A percentile compares a stretch with the other conserved stretches of the same genome.
phyloP scores from a whole-genome alignment of 371 early-diverging fungal genomes.

The Nosema bombycis region DNA sequence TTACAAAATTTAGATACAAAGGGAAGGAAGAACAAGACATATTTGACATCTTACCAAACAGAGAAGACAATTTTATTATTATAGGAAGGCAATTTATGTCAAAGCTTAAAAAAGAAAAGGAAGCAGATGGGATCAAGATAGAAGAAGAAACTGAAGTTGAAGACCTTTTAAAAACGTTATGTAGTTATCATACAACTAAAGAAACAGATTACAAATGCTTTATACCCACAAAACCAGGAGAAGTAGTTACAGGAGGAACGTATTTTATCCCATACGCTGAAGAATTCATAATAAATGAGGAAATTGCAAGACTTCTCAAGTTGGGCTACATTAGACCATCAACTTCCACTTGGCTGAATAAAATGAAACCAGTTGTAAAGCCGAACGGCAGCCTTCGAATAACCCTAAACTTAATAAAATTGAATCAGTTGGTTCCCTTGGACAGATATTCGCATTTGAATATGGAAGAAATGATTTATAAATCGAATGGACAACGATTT shows the following conservation, averaged over 20 bases:
- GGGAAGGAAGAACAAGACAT: not conserved
- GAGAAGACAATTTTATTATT: not conserved
- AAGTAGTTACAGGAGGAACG: not conserved
- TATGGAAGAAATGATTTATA: constrained; percentile 30
- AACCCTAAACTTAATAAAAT: constrained; percentile 30
- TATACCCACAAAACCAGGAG: not conserved
- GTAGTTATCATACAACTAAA: too few relatives aligned
- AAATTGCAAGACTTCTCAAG: constrained; percentile 3
- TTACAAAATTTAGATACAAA: not conserved
- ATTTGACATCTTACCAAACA: constrained; percentile 3
- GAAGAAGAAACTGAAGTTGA: too few relatives aligned
- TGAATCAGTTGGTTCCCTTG: constrained; percentile 28
- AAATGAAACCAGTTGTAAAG: constrained; percentile 23
- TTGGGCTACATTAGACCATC: constrained; percentile 25
- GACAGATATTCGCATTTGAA: constrained; percentile 30
- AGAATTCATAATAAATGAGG: not conserved
- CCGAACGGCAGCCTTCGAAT: constrained; percentile 36
- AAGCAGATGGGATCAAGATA: not conserved
- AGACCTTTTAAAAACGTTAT: too few relatives aligned
- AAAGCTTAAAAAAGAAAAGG: not conserved
- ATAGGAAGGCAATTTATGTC: not conserved
- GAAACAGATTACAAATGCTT: not conserved
- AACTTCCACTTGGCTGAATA: constrained; percentile 30
- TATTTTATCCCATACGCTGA: not conserved
- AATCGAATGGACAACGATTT: constrained; percentile 2